A percentile compares a stretch with the other conserved stretches of the same genome.
Evolutionary conservation across 2,329 filamentous ascomycete species (phyloP).

Genomic region (Xylaria sp.): DNA sequence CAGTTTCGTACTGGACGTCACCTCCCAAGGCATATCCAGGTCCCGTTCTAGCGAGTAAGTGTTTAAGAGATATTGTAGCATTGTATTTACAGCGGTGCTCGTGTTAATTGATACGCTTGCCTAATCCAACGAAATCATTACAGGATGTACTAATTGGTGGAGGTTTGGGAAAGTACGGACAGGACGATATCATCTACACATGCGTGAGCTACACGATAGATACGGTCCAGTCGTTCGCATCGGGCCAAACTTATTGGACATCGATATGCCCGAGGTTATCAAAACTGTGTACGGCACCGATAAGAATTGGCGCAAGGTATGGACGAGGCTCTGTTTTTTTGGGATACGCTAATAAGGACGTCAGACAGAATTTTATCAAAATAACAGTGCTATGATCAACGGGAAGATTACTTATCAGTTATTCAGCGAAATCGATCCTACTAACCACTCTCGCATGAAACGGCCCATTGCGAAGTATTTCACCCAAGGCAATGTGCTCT

Average conservation of each 20-base stretch:
- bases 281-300: constrained; percentile 50
- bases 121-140: neutral
- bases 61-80: neutral
- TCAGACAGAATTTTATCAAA: constrained; percentile 47
- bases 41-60: neutral
- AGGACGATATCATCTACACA: constrained; percentile 46
- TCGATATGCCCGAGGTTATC: constrained; percentile 45
- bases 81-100: no score
- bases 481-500: constrained; percentile 38
- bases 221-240: constrained; percentile 53
- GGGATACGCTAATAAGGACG: neutral
- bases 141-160: constrained; percentile 48
- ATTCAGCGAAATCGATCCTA: constrained; percentile 45
- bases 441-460: constrained; percentile 41
- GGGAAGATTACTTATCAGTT: constrained; percentile 48
- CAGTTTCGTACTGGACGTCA: neutral
- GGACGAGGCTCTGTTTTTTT: neutral
- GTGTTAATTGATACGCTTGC: neutral
- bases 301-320: constrained; percentile 47
- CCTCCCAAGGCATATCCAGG: constrained; percentile 7
- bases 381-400: constrained; percentile 39
- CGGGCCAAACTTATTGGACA: constrained; percentile 48
- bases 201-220: constrained; percentile 48
- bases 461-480: constrained; percentile 45
- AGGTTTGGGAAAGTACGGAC: constrained; percentile 44